Evolutionary conservation across 495 filamentous ascomycete species (phyloP), one percentile per base, ranked within the genome.

Genomic region (Clohesyomyces aquaticus): DNA sequence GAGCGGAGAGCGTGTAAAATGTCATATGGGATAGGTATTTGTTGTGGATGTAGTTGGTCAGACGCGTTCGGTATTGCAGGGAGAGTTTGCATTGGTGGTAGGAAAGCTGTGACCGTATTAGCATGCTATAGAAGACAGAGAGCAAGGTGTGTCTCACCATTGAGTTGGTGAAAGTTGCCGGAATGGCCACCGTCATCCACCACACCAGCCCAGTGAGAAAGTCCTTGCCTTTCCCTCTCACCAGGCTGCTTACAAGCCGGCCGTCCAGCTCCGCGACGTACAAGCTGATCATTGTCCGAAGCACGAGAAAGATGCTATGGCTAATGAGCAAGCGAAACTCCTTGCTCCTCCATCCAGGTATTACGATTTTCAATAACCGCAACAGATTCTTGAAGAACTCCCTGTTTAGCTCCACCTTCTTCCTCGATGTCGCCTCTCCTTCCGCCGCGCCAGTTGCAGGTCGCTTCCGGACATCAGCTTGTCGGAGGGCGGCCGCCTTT

Each of bases 141-240:
- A 26, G 12, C 32, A 29, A n/a, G n/a, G n/a, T 48, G n/a, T 43
- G 4, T 77, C 88, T 73, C 74, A 95, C 90, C 95, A 98, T 98
- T 1, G 94, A 97, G 76, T 98, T 98, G 23, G 94, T 98, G 68
- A 98, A 98, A 0, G 95, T 97, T 18, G 94, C 95, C 3, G 94
- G 94, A n/a, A 98, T 81, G 45, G 94, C 92, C 68, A 98, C 93
- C 66, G 91, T 76, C 94, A 98, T 98, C 94, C 94, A 98, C 92
- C 93, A 98, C 3, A 95, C 85, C 65, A 98, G 83, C 10, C 91
- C 88, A 48, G 85, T 84, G 69, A 98, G 78, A 68, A 98, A 98
- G 55, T 96, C 91, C 76, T 83, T 92, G 19, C 94, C 94, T 68
- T 87, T 93, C 6, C 94, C 94, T 70, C 91, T 86, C 25, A 98